Evolutionary conservation across 208 protist genomes (phyloP).

Genomic region (Leishmania braziliensis): DNA sequence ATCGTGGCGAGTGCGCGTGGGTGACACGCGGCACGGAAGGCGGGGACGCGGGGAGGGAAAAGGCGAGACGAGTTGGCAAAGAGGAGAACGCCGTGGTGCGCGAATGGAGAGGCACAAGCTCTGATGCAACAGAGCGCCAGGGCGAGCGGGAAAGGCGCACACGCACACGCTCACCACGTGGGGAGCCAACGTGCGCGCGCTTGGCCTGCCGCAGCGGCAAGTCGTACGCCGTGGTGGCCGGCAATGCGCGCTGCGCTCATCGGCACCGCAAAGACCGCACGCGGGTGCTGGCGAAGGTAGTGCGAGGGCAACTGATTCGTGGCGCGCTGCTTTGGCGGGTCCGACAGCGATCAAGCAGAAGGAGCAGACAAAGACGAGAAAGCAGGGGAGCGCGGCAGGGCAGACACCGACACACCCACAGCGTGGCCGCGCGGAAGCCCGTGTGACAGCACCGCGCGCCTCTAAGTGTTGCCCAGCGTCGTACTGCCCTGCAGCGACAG

Average conservation of each 20-base stretch:
- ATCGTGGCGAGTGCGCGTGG: not conserved
- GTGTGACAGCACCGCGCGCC: not conserved
- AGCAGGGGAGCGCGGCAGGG: not conserved
- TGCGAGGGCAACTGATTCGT: not conserved
- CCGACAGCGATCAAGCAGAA: too few species aligned
- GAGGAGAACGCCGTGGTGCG: not conserved
- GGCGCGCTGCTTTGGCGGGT: not conserved
- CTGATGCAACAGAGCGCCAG: not conserved
- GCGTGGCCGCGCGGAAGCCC: not conserved
- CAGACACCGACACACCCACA: not conserved
- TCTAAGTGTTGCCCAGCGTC: not conserved
- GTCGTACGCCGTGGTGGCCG: not conserved
- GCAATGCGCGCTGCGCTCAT: not conserved
- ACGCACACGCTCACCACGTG: not conserved
- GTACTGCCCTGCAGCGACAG: not conserved
- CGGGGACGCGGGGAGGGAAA: not conserved
- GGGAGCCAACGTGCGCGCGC: not conserved
- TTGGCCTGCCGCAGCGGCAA: not conserved
- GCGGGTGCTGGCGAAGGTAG: not conserved
- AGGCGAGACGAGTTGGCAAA: not conserved
- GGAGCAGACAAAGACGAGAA: not conserved
- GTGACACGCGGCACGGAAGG: not conserved
- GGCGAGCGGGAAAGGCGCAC: not conserved
- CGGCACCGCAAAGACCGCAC: not conserved
- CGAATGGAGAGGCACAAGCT: not conserved